phyloP scores from a whole-genome alignment of 2,329 filamentous ascomycete species.

The Claviceps purpurea region DNA sequence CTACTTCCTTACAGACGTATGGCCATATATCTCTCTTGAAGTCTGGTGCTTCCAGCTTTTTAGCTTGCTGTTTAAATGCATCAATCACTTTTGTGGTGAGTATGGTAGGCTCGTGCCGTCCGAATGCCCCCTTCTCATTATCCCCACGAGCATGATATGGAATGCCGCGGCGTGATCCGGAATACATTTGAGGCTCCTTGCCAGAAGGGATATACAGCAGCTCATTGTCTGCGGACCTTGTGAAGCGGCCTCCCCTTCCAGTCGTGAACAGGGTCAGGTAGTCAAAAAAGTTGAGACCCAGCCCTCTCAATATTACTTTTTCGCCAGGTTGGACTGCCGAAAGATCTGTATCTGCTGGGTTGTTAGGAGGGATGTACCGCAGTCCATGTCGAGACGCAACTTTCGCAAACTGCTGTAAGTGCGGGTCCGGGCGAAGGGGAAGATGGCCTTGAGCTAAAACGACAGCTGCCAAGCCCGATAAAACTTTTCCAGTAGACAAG shows the following conservation, averaged over 20 bases:
- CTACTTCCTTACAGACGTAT: conserved; percentile 2
- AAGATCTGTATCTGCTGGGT: conserved; percentile 4
- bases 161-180: conserved; percentile 5
- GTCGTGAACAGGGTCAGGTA: conserved; percentile 3
- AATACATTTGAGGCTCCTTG: conserved; percentile 3
- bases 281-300: conserved; percentile 6
- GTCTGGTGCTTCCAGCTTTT: background rate
- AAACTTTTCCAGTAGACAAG: background rate
- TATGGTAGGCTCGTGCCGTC: conserved; percentile 1
- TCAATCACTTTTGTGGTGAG: conserved; percentile 2
- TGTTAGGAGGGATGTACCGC: background rate
- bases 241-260: conserved; percentile 1
- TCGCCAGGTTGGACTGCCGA: conserved; percentile 1
- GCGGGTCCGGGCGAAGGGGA: background rate
- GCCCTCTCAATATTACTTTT: background rate
- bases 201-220: conserved; percentile 1
- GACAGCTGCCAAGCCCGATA: background rate
- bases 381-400: background rate
- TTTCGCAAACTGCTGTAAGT: background rate
- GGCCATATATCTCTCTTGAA: conserved; percentile 4
- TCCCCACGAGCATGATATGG: conserved; percentile 5
- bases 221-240: background rate
- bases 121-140: conserved; percentile 4
- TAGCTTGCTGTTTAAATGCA: background rate
- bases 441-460: conserved; percentile 4